Evolutionary conservation across 148 eudicot species (phyloP).

Genomic region (Rhododendron mucronatum): DNA sequence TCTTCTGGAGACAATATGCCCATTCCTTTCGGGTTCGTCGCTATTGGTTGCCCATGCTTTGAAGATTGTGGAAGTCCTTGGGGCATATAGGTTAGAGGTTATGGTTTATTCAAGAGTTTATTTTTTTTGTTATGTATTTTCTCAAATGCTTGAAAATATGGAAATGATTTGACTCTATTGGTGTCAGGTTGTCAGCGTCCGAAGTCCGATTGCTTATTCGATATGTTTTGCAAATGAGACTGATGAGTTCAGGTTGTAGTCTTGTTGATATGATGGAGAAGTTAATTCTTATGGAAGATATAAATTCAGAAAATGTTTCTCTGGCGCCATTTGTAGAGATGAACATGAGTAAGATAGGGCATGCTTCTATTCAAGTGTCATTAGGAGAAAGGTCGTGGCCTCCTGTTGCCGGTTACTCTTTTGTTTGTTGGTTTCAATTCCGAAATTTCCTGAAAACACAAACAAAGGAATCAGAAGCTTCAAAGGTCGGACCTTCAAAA

Average conservation of each 20-base stretch:
- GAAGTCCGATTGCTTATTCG: slow-evolving; percentile 82
- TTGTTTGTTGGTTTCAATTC: slow-evolving; percentile 97
- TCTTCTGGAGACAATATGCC: slow-evolving; percentile 83
- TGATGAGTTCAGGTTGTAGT: slow-evolving; percentile 54
- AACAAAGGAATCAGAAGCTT: slow-evolving; percentile 49
- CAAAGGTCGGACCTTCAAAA: slow-evolving; percentile 40
- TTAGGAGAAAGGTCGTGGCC: slow-evolving; percentile 99
- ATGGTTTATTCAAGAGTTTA: not conserved
- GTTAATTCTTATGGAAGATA: slow-evolving; percentile 71
- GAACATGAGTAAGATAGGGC: slow-evolving; percentile 94
- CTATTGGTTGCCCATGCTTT: slow-evolving; percentile 72
- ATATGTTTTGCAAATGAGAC: slow-evolving; percentile 78
- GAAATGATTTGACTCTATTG: slow-evolving; percentile 10
- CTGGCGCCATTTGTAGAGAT: slow-evolving; percentile 92
- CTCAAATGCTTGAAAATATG: slow-evolving; percentile 13
- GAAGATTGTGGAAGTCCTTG: slow-evolving; percentile 86
- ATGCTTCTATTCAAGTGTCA: slow-evolving; percentile 92
- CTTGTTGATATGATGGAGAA: slow-evolving; percentile 92
- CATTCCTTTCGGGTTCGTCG: slow-evolving; percentile 77
- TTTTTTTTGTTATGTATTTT: not conserved
- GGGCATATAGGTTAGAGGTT: slow-evolving; percentile 80
- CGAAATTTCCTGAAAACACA: slow-evolving; percentile 64
- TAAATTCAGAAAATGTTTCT: slow-evolving; percentile 66
- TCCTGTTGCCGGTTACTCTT: slow-evolving; percentile 98
- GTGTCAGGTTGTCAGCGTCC: slow-evolving; percentile 67